Percentiles rank a stretch among this genome's conserved stretches.
phyloP scores from a whole-genome alignment of 257 asterid species.

The Leonotis leonurus region DNA sequence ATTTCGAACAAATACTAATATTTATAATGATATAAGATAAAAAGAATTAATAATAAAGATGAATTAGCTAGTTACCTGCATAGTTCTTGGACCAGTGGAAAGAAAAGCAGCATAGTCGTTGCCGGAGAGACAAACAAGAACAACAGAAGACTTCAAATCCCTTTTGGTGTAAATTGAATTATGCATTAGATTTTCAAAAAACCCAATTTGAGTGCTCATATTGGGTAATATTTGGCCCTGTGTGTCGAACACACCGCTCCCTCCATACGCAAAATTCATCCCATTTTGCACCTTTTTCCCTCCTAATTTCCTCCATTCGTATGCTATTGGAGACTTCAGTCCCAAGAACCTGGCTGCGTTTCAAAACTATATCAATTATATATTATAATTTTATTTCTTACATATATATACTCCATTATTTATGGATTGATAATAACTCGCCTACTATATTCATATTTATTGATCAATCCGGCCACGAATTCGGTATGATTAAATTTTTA shows the following conservation, averaged over 20 bases:
- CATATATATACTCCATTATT: background rate
- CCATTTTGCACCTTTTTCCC: slow-evolving; percentile 41
- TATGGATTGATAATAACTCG: slow-evolving; percentile 2
- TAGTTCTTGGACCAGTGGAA: slow-evolving; percentile 43
- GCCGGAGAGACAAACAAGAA: slow-evolving; percentile 53
- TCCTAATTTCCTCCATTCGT: slow-evolving; percentile 52
- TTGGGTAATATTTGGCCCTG: slow-evolving; percentile 38
- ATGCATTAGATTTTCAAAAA: slow-evolving; percentile 39
- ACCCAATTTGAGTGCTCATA: slow-evolving; percentile 69
- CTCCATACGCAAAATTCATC: slow-evolving; percentile 84
- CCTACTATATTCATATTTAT: background rate
- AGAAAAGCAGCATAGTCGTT: slow-evolving; percentile 54
- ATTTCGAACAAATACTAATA: background rate
- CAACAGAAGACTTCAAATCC: slow-evolving; percentile 46
- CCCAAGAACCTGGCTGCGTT: slow-evolving; percentile 64
- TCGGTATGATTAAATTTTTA: background rate
- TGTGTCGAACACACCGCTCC: slow-evolving; percentile 85
- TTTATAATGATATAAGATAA: background rate
- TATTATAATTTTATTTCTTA: background rate
- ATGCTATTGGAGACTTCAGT: slow-evolving; percentile 62
- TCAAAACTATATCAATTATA: background rate
- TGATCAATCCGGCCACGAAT: too few relatives aligned
- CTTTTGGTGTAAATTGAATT: slow-evolving; percentile 31
- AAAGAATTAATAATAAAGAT: too few relatives aligned
- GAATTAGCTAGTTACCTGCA: slow-evolving; percentile 32